Evolutionary conservation across 805 yeast species (phyloP), one percentile per base, ranked within the genome.

Genomic region (Lachancea meyersii): DNA sequence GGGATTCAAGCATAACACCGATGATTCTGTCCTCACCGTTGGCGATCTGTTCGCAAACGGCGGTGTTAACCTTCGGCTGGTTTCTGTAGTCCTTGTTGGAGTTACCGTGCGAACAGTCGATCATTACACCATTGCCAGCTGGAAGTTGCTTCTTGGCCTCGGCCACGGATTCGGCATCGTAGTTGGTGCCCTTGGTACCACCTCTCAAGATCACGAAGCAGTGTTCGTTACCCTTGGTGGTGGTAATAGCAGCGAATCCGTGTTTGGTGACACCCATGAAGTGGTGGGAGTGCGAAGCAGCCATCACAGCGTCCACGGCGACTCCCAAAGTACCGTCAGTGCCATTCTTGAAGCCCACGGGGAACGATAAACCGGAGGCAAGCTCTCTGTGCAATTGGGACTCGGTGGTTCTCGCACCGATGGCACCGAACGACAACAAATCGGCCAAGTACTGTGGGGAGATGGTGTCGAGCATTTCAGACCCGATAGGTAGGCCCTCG

Each of bases 351-450:
- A 91, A 91, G 39, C 98, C 98, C 45, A 91, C 80, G 46, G 98
- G 98, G 91, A 91, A 91, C n/a, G 96, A 86, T 48, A 93, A 74
- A 41, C 98, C 98, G 7, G 97, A 89, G 17, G 97, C 95, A 56
- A 91, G 78, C 70, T 91, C 98, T 69, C 98, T 82, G 72, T 91
- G 98, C 48, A 91, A 77, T 68, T 91, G 98, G 34, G 97, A 91
- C 71, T 91, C 98, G 37, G 98, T 91, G 46, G 98, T 91, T 73
- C 98, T 82, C 44, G 98, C 98, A 61, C 98, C 98, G 68, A 91
- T 89, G 47, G 98, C 98, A 59, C 98, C 98, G 53, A 91, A 80
- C 26, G 95, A 83, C 52, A 91, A 75, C 55, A 89, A 74, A 65
- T 93, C 98, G 20, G 91, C 81, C 53, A 91, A 75, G 75, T 76